Percentiles rank a stretch among this genome's conserved stretches.
Evolutionary conservation across 805 yeast species (phyloP).

Genomic region (Clavispora santaluciae): DNA sequence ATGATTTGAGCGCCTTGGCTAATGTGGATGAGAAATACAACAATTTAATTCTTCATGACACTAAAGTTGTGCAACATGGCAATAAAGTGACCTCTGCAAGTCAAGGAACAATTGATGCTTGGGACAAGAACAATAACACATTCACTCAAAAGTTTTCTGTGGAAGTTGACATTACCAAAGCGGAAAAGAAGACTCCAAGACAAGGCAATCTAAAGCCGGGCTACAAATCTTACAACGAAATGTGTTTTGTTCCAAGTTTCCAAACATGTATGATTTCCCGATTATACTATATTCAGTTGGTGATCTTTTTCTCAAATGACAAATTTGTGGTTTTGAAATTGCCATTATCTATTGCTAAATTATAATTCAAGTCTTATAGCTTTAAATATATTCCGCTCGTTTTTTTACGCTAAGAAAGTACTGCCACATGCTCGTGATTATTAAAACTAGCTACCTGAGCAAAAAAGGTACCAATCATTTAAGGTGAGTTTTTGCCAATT

Average conservation of each 20-base stretch:
- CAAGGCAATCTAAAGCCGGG: constrained; percentile 5
- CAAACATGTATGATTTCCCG: constrained; percentile 33
- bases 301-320: constrained; percentile 18
- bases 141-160: constrained; percentile 20
- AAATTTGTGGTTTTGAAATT: constrained; percentile 22
- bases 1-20: constrained; percentile 30
- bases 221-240: constrained; percentile 19
- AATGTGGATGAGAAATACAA: constrained; percentile 26
- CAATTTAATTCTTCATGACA: constrained; percentile 19
- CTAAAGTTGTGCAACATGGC: constrained; percentile 16
- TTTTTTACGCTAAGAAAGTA: too few relatives aligned
- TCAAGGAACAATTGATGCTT: background rate
- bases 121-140: constrained; percentile 11
- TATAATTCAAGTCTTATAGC: background rate
- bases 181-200: constrained; percentile 14
- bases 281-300: constrained; percentile 27
- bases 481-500: constrained; percentile 53
- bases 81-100: constrained; percentile 14
- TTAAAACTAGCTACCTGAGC: background rate
- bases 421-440: background rate
- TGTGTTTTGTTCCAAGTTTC: constrained; percentile 35
- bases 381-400: background rate
- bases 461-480: background rate
- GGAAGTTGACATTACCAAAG: constrained; percentile 24
- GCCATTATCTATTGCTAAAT: constrained; percentile 27